Conservation (phyloP, 768 basidiomycete genomes). For the Tremella fuciformis region DNA sequence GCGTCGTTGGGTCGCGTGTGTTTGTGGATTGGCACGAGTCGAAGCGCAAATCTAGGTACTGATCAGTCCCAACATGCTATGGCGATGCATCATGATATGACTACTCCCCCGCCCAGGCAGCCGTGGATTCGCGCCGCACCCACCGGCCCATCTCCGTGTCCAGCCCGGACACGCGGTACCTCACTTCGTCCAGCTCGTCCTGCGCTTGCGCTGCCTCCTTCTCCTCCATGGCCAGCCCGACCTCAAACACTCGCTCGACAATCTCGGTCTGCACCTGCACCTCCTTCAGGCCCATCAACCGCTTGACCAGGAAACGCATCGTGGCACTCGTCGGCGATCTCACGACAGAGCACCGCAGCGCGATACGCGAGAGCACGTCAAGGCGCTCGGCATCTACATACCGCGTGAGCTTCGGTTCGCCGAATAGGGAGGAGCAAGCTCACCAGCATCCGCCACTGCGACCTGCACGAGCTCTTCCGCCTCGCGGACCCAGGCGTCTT, state of each 20-base stretch:
- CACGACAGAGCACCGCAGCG: not conserved
- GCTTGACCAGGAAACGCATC: too few species aligned
- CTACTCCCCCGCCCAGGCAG: too few species aligned
- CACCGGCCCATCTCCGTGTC: not conserved
- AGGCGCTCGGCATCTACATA: slow-evolving; percentile 1
- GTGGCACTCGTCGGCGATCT: too few species aligned
- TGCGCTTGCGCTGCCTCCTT: not conserved
- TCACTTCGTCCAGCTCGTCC: slow-evolving; percentile 1
- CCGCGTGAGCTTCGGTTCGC: not conserved
- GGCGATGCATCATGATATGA: too few species aligned
- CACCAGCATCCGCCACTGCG: not conserved
- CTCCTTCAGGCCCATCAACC: too few species aligned
- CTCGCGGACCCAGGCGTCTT: not conserved
- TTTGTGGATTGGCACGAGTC: too few species aligned
- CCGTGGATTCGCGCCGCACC: not conserved
- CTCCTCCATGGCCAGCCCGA: not conserved
- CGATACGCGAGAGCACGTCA: not conserved
- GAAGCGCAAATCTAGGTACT: too few species aligned
- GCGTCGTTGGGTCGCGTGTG: too few species aligned
- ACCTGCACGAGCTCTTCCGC: not conserved
- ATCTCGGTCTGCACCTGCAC: not conserved
- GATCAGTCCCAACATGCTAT: too few species aligned
- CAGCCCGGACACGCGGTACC: not conserved
- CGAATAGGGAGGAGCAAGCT: not conserved
- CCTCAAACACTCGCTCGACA: not conserved